Percentiles rank a stretch among this genome's conserved stretches.
Conservation (phyloP, 352 stramenopile species). For the Globisporangium apiculatum region DNA sequence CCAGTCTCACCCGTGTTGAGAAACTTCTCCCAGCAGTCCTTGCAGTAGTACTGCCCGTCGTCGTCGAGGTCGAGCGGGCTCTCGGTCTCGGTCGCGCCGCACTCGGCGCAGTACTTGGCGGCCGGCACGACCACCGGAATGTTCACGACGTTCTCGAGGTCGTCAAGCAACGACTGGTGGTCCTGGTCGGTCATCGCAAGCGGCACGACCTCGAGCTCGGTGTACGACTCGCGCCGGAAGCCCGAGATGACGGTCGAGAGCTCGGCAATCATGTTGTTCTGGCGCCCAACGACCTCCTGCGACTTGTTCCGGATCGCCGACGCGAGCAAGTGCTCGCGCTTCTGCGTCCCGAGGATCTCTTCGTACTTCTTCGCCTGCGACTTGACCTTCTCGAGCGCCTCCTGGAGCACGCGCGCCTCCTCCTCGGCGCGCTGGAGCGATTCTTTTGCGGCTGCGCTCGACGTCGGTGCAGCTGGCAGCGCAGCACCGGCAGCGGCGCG, state of each 20-base stretch:
- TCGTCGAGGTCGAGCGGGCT: conserved; percentile 74
- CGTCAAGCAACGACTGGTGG: conserved; percentile 64
- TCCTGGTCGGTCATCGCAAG: conserved; percentile 51
- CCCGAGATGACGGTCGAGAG: conserved; percentile 60
- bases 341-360: conserved; percentile 66
- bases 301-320: conserved; percentile 69
- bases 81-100: conserved; percentile 66
- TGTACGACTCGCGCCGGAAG: conserved; percentile 74
- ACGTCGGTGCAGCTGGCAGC: not conserved
- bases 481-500: not conserved
- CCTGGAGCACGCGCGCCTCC: conserved; percentile 68
- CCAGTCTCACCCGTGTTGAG: conserved; percentile 33
- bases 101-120: conserved; percentile 77
- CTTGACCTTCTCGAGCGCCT: conserved; percentile 81
- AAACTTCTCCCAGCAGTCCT: conserved; percentile 86
- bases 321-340: conserved; percentile 56
- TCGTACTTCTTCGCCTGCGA: conserved; percentile 83
- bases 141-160: conserved; percentile 75
- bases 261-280: conserved; percentile 82
- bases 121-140: conserved; percentile 70
- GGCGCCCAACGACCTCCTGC: conserved; percentile 62
- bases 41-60: conserved; percentile 83
- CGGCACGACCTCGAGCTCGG: conserved; percentile 57
- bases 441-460: conserved; percentile 50
- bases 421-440: conserved; percentile 58